These are phyloP conservation scores for Xylaria telfairii DNA, from an alignment of 495 filamentous ascomycete species.

Conservation along the genomic window DNA sequence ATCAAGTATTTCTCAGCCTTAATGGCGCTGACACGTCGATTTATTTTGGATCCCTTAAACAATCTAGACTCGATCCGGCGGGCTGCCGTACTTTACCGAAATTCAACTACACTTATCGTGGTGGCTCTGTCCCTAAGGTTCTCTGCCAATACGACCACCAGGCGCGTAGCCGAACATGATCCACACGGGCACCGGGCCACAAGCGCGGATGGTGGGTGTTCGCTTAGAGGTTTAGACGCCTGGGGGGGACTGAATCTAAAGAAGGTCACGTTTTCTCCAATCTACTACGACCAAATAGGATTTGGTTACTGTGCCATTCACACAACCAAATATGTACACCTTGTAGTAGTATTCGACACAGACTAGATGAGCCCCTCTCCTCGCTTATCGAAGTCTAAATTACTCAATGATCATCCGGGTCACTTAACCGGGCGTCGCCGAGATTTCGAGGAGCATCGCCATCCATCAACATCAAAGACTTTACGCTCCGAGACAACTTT, in stretches of 20 bases:
- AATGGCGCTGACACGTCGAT: constrained; percentile 13
- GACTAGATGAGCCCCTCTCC: constrained; percentile 9
- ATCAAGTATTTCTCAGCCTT: constrained; percentile 21
- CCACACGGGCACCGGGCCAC: constrained; percentile 5
- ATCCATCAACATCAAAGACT: neutral
- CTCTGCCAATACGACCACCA: neutral
- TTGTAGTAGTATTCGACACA: constrained; percentile 1
- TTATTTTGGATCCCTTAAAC: constrained; percentile 9
- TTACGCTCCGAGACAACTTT: neutral
- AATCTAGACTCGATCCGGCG: constrained; percentile 15
- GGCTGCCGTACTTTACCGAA: constrained; percentile 18
- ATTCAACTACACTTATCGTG: neutral
- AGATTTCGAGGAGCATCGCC: constrained; percentile 1
- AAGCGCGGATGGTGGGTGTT: constrained; percentile 20
- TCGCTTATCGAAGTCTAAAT: constrained; percentile 27
- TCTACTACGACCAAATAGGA: constrained; percentile 2
- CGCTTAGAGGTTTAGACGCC: constrained; percentile 26
- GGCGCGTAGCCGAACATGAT: constrained; percentile 9
- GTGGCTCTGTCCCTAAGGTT: constrained; percentile 6
- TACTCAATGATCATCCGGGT: constrained; percentile 17
- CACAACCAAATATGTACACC: constrained; percentile 2
- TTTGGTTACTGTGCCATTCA: constrained; percentile 9
- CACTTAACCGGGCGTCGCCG: constrained; percentile 13
- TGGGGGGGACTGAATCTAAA: neutral
- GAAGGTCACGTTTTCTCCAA: constrained; percentile 6